Percentiles rank a stretch among this genome's conserved stretches.
Conservation (phyloP, 2,329 filamentous ascomycete genomes). For the Penicillium sp. region DNA sequence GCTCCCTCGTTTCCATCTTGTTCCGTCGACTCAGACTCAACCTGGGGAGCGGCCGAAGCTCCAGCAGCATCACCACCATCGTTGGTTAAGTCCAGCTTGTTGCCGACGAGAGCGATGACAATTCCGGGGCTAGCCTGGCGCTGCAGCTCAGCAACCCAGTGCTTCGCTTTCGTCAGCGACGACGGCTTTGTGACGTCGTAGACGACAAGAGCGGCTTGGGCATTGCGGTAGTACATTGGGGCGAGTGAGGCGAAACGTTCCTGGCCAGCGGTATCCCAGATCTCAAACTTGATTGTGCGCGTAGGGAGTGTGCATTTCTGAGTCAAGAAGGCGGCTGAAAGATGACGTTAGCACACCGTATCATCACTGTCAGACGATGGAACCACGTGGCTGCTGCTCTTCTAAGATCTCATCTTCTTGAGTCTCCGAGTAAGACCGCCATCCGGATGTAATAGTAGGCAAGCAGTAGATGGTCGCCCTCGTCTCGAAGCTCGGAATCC, state of each 20-base stretch:
- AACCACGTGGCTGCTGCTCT: not conserved
- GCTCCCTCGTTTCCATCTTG: conserved; percentile 45
- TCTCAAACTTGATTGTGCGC: conserved; percentile 77
- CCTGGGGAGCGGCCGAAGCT: conserved; percentile 32
- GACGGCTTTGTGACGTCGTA: conserved; percentile 98
- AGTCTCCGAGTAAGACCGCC: not conserved
- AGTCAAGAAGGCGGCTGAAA: conserved; percentile 87
- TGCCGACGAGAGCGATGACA: conserved; percentile 94
- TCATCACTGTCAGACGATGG: not conserved
- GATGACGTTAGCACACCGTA: conserved; percentile 18
- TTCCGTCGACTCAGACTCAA: conserved; percentile 39
- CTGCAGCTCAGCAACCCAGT: conserved; percentile 98
- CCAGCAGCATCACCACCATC: conserved; percentile 50
- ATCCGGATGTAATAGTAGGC: not conserved
- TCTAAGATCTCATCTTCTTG: conserved; percentile 1
- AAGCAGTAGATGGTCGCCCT: not conserved
- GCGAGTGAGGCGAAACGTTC: conserved; percentile 95
- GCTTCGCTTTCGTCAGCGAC: conserved; percentile 93
- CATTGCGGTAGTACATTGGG: conserved; percentile 99
- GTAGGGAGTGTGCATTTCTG: conserved; percentile 97
- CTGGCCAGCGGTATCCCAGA: conserved; percentile 98
- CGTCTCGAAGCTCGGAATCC: not conserved
- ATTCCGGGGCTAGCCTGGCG: conserved; percentile 94
- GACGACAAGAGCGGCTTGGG: conserved; percentile 94
- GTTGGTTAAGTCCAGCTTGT: conserved; percentile 88